Base-by-base conservation (phyloP, 768 basidiomycete species). In the Lanmaoa rubissima region DNA sequence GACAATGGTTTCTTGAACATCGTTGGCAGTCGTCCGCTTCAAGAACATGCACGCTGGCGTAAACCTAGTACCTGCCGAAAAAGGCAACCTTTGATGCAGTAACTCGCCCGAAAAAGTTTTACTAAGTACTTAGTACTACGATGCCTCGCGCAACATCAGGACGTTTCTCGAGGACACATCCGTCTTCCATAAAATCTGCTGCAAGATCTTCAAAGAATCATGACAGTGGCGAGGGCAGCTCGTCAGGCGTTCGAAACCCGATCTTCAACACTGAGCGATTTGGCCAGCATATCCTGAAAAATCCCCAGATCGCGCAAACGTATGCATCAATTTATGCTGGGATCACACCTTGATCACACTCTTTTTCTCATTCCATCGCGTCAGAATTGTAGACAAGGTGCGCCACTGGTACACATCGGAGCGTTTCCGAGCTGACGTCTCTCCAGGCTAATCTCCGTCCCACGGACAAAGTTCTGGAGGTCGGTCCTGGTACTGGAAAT, bases 281-380 rank as follows among this genome's bases (percentile, higher is more conserved):
- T 64, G 96, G 97, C 21, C 96, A 98, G 72, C 96, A 99, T 76
- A 98, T 99, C 62, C 80, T 98, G 58, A 98, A 96, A 75, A 98
- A 94, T 72, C 88, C 92, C 5, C 82, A 86, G 56, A 89, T 93
- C 35, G 93, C 93, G 6, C 92, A 96, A 78, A 88, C 86, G 93
- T 96, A 66, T 58, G 80, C 74, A 57, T 56, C 36, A 39, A 58
- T 51, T 65, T 38, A 71, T 62, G 65, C 76, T 38, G 19, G 40
- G 17, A 32, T 31, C 44, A 41, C 55, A 31, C 19, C 48, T 53
- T 56, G 53, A 57, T 63, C 64, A 61, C 64, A 49, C 57, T 4
- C 10, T 47, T 45, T 41, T 35, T 35, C 48, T 45, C 6, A 10
- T 2, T 3, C 14, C 13, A 1, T 46, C 44, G 26, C 38, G 35